Base-by-base conservation (phyloP, 257 asterid species). In the Solanum chilense region DNA sequence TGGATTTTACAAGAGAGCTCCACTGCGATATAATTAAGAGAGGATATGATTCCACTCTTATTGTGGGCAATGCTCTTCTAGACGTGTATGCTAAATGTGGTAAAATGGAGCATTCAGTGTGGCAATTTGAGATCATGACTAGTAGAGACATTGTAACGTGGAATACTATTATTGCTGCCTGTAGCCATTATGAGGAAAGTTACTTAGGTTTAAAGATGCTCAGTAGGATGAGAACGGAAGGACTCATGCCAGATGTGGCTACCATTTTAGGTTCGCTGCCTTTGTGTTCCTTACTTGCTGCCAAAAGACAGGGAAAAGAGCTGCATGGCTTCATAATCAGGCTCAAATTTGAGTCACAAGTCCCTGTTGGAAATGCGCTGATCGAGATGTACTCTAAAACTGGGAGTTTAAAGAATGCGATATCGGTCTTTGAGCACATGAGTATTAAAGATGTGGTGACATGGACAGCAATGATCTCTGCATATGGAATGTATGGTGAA, bases 401-500 rank as follows among this genome's bases (percentile, higher is more conserved):
- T 60, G 98, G 99, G 35, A 90, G 90, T 86, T 90, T 96, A 89
- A 92, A 74, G 86, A 89, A 87, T 87, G 91, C 97, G 6, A 84
- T 88, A 41, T 90, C 89, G 56, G 93, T 93, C 25, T 95, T 96
- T 84, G 90, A 93, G 89, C 90, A 89, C 73, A 96, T 95, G 97
- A 92, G 89, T 86, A 88, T 76, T 64, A 93, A 90, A 89, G 98
- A 96, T 87, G 66, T 96, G 52, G 94, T 95, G 88, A 92, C 99
- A 15, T 96, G 97, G 96, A 95, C 99, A 8, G 80, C 95, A 8
- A 88, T 95, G 90, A 96, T 96, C 52, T 88, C 93, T 66, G 91
- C 96, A 84, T 96, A 93, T 86, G 99, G 99, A 87, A 94, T 93
- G 98, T 91, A 92, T 85, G 99, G 99, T 60, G 94, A 95, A 92